Conservation (phyloP, 305 asterid species). For the Fraxinus angustifolia region DNA sequence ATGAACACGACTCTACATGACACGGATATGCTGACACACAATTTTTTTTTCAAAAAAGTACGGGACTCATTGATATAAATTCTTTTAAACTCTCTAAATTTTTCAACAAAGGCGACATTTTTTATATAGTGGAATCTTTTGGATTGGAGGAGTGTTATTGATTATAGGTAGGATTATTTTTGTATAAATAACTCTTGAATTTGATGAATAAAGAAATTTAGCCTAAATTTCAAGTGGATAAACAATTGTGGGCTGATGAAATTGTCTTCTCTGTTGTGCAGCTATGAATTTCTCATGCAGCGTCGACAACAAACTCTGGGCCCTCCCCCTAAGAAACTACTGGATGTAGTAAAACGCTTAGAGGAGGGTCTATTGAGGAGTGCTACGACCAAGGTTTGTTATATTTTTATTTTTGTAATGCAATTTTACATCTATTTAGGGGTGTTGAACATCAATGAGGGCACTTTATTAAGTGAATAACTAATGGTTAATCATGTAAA, state of each 20-base stretch:
- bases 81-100: neutral
- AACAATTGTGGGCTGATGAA: conserved; percentile 11
- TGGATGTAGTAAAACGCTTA: conserved; percentile 72
- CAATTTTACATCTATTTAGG: conserved; percentile 1
- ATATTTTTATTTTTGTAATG: conserved; percentile 16
- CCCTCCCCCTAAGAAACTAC: conserved; percentile 45
- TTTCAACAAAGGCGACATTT: neutral
- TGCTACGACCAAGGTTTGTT: conserved; percentile 73
- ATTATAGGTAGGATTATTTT: neutral
- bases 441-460: conserved; percentile 8
- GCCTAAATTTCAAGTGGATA: neutral
- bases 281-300: conserved; percentile 58
- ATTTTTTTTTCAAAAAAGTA: neutral
- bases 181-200: neutral
- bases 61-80: neutral
- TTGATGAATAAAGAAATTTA: neutral
- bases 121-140: neutral
- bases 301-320: conserved; percentile 61
- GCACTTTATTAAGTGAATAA: neutral
- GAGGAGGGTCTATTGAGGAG: conserved; percentile 73
- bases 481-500: neutral
- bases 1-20: neutral
- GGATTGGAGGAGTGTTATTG: neutral
- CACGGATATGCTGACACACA: neutral
- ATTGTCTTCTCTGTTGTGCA: conserved; percentile 41